Evolutionary conservation across 2,329 filamentous ascomycete species (phyloP).

Genomic region (Drechslera avenae): DNA sequence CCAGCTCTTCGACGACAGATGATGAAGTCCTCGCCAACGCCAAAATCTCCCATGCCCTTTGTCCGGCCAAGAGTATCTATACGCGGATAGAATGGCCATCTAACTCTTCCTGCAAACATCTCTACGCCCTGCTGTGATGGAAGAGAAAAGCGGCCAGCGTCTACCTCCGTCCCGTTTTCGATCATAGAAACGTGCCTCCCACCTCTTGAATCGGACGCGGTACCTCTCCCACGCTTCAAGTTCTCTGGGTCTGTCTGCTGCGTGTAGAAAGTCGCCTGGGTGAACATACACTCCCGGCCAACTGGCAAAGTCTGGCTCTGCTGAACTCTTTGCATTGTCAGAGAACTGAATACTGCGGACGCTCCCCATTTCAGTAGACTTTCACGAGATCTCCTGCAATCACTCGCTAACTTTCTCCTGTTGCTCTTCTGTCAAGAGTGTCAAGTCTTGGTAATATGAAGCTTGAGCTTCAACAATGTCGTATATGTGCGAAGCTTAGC

Average conservation of each 20-base stretch:
- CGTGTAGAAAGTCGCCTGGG: slow-evolving; percentile 29
- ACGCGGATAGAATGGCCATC: neutral
- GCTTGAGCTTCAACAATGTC: neutral
- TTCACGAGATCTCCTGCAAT: too few relatives aligned
- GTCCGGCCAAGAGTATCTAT: neutral
- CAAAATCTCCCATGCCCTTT: slow-evolving; percentile 7
- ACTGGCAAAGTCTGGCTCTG: slow-evolving; percentile 21
- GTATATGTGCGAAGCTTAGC: slow-evolving; percentile 1
- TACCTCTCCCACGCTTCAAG: slow-evolving; percentile 31
- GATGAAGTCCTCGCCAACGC: slow-evolving; percentile 2
- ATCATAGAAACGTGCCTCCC: slow-evolving; percentile 11
- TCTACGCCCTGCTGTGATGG: too few relatives aligned
- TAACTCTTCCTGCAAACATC: neutral
- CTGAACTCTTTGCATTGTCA: neutral
- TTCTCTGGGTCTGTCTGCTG: slow-evolving; percentile 13
- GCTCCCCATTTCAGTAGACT: slow-evolving; percentile 2
- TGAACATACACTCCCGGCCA: slow-evolving; percentile 33
- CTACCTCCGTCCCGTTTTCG: neutral
- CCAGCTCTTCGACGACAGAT: slow-evolving; percentile 2
- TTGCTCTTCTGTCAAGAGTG: too few relatives aligned
- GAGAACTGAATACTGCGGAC: slow-evolving; percentile 12
- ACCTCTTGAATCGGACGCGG: slow-evolving; percentile 18
- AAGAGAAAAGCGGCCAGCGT: too few relatives aligned
- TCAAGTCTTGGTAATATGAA: neutral
- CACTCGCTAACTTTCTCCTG: too few relatives aligned